A percentile compares a stretch with the other conserved stretches of the same genome.
Evolutionary conservation across 2,329 filamentous ascomycete species (phyloP).

Genomic region (Aspergillus terreus): DNA sequence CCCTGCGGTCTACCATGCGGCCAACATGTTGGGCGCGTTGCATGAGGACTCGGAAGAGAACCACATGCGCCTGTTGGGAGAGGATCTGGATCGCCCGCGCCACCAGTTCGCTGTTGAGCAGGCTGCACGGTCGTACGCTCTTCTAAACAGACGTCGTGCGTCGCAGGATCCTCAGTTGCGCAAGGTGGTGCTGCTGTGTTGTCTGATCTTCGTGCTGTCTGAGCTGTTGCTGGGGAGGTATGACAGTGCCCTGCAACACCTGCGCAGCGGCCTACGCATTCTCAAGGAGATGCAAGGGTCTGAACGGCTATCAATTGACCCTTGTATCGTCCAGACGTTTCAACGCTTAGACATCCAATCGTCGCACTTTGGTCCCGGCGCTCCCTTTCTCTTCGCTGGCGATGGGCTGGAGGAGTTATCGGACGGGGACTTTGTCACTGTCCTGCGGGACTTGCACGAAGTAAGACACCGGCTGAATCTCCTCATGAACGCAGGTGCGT

Average conservation of each 20-base stretch:
- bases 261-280: slow-evolving; percentile 4
- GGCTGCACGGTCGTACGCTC: not conserved
- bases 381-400: not conserved
- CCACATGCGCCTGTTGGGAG: not conserved
- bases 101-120: slow-evolving; percentile 5
- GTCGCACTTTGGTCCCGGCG: not conserved
- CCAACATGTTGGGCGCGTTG: slow-evolving; percentile 5
- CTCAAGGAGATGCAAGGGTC: not conserved
- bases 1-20: slow-evolving; percentile 5
- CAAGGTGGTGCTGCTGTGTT: slow-evolving; percentile 6
- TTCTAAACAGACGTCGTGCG: not conserved
- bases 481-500: not conserved
- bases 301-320: not conserved
- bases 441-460: not conserved
- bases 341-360: slow-evolving; percentile 2
- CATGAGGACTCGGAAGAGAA: slow-evolving; percentile 4
- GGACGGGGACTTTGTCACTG: too few relatives aligned
- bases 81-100: not conserved
- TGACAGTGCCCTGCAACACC: slow-evolving; percentile 6
- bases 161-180: slow-evolving; percentile 6
- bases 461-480: not conserved
- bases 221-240: slow-evolving; percentile 2
- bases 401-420: not conserved
- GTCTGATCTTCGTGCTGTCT: slow-evolving; percentile 6
- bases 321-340: slow-evolving; percentile 1